Percentiles rank a stretch among this genome's conserved stretches.
These are phyloP conservation scores for Yamagishiella unicocca DNA, from an alignment of 139 green algal species.

Conservation along the genomic window DNA sequence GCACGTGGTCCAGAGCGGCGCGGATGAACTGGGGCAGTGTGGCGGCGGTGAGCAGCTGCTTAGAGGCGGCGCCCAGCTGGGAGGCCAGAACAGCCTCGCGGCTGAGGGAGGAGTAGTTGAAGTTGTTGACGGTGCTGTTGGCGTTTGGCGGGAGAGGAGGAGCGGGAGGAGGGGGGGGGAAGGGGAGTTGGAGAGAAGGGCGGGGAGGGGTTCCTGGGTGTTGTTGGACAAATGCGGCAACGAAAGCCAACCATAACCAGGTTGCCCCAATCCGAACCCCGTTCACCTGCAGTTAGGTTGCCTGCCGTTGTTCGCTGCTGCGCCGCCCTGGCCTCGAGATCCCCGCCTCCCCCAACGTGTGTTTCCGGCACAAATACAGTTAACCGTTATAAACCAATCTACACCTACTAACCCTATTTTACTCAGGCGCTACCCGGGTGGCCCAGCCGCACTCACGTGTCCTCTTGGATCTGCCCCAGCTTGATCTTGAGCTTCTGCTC, in stretches of 20 bases:
- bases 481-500: constrained; percentile 30
- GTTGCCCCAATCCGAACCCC: too few species aligned
- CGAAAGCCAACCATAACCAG: too few species aligned
- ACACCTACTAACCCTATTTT: too few species aligned
- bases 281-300: too few species aligned
- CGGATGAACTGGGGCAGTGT: constrained; percentile 34
- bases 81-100: constrained; percentile 40
- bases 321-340: too few species aligned
- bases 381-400: too few species aligned
- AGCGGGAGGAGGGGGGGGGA: not conserved
- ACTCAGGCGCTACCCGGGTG: too few species aligned
- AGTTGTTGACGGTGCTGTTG: constrained; percentile 11
- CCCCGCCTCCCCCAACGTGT: too few species aligned
- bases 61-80: constrained; percentile 19
- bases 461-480: constrained; percentile 40
- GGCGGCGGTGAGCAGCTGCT: constrained; percentile 33
- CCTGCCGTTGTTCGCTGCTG: too few species aligned
- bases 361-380: too few species aligned
- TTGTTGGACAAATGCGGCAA: too few species aligned
- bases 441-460: constrained; percentile 23
- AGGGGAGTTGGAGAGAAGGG: not conserved
- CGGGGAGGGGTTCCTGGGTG: too few species aligned
- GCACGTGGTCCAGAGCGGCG: constrained; percentile 35
- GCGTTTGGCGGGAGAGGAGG: not conserved
- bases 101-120: constrained; percentile 36